Conservation (phyloP, 225 moss, liverwort and hornwort genomes). For the Sphagnum contortum region DNA sequence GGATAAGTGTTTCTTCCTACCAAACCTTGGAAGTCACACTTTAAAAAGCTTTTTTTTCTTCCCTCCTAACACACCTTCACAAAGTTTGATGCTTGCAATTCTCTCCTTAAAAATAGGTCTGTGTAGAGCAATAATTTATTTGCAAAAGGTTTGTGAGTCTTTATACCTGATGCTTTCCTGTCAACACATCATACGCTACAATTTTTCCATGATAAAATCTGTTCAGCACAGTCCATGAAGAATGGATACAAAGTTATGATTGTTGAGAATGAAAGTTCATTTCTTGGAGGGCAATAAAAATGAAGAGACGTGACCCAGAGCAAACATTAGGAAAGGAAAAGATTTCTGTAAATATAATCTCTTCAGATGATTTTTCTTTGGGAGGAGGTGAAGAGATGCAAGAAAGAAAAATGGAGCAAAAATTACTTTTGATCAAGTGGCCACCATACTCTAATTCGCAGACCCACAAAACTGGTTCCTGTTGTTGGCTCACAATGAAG, state of each 20-base stretch:
- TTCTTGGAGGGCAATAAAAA: too few species aligned
- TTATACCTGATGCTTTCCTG: slow-evolving; percentile 25
- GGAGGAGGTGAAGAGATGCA: not conserved
- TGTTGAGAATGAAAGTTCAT: not conserved
- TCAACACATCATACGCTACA: slow-evolving; percentile 15
- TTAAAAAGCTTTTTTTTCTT: too few species aligned
- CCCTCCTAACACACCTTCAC: too few species aligned
- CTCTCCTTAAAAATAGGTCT: too few species aligned
- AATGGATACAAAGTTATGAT: not conserved
- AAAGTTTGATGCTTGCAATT: too few species aligned
- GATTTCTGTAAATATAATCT: too few species aligned
- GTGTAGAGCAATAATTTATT: too few species aligned
- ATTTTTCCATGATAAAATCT: slow-evolving; percentile 29
- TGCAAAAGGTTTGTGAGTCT: too few species aligned
- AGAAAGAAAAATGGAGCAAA: not conserved
- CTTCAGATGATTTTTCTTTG: too few species aligned
- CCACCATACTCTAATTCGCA: slow-evolving; percentile 72
- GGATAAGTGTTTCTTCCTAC: not conserved
- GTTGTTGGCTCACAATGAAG: slow-evolving; percentile 16
- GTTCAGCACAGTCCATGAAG: not conserved
- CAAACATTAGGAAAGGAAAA: too few species aligned
- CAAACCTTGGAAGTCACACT: not conserved
- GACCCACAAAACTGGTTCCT: slow-evolving; percentile 41
- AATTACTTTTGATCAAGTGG: slow-evolving; percentile 73
- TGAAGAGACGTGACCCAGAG: too few species aligned